Evolutionary conservation across 2,329 filamentous ascomycete genomes (phyloP), one percentile per base, ranked within the genome.

Genomic region (Annulohypoxylon truncatum): DNA sequence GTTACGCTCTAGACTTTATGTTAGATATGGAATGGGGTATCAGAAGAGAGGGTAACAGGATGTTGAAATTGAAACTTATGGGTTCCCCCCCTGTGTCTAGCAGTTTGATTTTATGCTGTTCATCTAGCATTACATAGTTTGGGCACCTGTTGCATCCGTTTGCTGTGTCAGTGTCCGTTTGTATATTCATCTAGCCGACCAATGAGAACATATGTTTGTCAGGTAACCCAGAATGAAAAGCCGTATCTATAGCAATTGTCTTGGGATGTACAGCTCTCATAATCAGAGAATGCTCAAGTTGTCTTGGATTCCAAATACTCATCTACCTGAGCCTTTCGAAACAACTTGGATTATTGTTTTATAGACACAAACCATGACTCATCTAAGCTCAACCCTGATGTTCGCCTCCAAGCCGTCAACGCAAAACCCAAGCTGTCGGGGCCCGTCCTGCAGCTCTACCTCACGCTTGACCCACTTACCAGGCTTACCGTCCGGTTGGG

Each of bases 391-490:
- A 29, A 97, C 86, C 38, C 93, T 84, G 33, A 97, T 85, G 68
- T 80, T 87, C 8, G 88, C 92, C 74, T 92, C 89, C 66, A 82
- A 77, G 0, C 90, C 89, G 75, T 96, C 93, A 62, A 97, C 88
- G 79, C 90, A 93, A 73, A 93, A 95, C 1, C 93, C 93, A 70
- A 97, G 83, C 77, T 92, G 89, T 73, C 92, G 88, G 8, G 93
- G 94, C 10, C 93, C 91, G 73, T 95, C 90, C 61, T 86, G 86
- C 58, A 97, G 83, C 78, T 94, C 91, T 29, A 94, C 89, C 78
- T 97, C 93, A 63, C 94, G 84, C 77, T 90, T 90, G 51, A 94
- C 84, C 84, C 91, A 94, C 67, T 88, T 85, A 0, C 85, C 88
- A 9, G 81, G 77, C 66, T 78, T 82, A 35, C 70, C 65, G 46